phyloP scores from a whole-genome alignment of 2,329 filamentous ascomycete genomes.

The Penicillium frequentans region DNA sequence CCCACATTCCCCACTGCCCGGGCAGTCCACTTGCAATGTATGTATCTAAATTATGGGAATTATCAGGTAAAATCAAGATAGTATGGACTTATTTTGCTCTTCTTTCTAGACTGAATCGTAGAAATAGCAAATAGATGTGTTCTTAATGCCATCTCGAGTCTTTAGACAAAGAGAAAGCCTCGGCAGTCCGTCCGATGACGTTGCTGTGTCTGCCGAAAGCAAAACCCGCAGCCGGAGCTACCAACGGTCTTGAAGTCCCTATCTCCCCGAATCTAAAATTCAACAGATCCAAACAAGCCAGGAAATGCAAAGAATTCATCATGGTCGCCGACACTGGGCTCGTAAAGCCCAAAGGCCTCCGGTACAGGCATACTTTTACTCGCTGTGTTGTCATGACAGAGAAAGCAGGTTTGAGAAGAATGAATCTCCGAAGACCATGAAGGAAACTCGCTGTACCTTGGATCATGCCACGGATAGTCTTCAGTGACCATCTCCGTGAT shows the following conservation, averaged over 20 bases:
- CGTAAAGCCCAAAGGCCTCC: background rate
- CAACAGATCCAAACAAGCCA: constrained; percentile 4
- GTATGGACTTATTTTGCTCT: too few relatives aligned
- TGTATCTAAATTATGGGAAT: too few relatives aligned
- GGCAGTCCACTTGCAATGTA: too few relatives aligned
- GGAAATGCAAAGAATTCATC: background rate
- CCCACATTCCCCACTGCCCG: background rate
- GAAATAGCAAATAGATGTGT: too few relatives aligned
- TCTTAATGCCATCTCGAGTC: background rate
- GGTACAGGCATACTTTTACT: background rate
- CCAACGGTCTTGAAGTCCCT: background rate
- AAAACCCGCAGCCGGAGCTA: background rate
- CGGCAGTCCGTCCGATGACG: background rate
- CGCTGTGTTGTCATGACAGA: background rate
- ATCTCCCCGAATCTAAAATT: background rate
- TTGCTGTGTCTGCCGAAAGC: background rate
- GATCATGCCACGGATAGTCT: constrained; percentile 7
- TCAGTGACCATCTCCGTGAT: constrained; percentile 10
- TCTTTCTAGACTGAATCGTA: too few relatives aligned
- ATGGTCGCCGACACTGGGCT: background rate
- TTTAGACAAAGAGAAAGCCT: background rate
- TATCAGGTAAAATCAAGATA: too few relatives aligned
- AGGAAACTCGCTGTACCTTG: background rate
- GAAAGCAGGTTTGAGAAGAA: background rate
- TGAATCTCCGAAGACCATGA: background rate